Percentiles rank a stretch among this genome's conserved stretches.
These are phyloP conservation scores for Lodderomyces margitis DNA, from an alignment of 1,139 yeast genomes.

Conservation along the genomic window DNA sequence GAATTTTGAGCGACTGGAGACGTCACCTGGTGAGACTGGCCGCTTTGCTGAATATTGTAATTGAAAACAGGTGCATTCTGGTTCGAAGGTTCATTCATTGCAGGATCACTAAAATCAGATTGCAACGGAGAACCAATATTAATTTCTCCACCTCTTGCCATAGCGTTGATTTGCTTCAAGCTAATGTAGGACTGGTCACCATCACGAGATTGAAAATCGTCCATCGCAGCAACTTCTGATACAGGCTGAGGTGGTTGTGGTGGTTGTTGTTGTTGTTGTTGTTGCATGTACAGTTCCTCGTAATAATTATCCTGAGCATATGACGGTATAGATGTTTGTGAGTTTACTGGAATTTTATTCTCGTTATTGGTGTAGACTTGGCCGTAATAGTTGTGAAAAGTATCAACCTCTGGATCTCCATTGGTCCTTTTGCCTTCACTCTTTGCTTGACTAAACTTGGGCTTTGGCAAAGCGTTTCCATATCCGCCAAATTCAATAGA, in stretches of 20 bases:
- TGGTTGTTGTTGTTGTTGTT: constrained; percentile 1
- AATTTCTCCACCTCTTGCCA: constrained; percentile 7
- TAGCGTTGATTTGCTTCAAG: constrained; percentile 16
- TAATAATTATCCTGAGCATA: constrained; percentile 1
- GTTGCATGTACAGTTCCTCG: constrained; percentile 1
- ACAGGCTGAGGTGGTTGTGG: constrained; percentile 1
- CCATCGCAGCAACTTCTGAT: constrained; percentile 2
- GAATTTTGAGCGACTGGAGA: constrained; percentile 2
- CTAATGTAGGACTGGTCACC: constrained; percentile 15
- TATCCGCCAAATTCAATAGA: constrained; percentile 44
- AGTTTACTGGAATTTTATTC: constrained; percentile 2
- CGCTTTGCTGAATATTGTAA: neutral
- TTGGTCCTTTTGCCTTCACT: neutral
- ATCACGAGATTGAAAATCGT: neutral
- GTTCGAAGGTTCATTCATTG: neutral
- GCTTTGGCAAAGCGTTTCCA: constrained; percentile 34
- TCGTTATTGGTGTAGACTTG: constrained; percentile 25
- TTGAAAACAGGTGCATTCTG: neutral
- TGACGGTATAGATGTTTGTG: too few species aligned
- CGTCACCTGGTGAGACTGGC: too few species aligned
- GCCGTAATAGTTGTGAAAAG: constrained; percentile 23
- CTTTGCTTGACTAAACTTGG: constrained; percentile 10
- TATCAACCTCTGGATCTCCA: constrained; percentile 6
- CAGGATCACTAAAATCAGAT: constrained; percentile 2
- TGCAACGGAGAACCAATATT: constrained; percentile 7